These are phyloP conservation scores for Stemphylium beticola DNA, from an alignment of 2,329 filamentous ascomycete species.

Conservation along the genomic window DNA sequence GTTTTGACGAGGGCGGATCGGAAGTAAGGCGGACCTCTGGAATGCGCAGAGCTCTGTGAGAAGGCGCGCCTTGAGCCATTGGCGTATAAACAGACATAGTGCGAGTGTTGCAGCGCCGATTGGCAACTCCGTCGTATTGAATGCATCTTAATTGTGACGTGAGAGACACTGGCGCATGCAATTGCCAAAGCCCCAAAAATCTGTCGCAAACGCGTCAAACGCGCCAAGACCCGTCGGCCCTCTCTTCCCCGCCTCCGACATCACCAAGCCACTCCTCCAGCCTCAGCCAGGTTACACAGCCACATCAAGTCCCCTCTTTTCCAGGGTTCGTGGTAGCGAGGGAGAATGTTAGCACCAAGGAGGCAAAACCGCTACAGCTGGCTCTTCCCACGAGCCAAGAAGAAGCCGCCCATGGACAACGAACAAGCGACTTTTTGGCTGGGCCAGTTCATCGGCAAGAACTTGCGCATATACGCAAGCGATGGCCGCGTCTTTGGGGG, in stretches of 20 bases:
- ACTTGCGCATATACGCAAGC: slow-evolving; percentile 76
- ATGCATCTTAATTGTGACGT: slow-evolving; percentile 33
- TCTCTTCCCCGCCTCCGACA: slow-evolving; percentile 5
- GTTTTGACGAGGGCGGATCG: not conserved
- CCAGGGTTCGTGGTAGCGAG: not conserved
- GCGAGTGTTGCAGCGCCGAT: slow-evolving; percentile 27
- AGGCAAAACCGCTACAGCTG: slow-evolving; percentile 22
- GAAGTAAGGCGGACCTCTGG: slow-evolving; percentile 29
- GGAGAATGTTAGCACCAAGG: slow-evolving; percentile 13
- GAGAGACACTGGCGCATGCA: slow-evolving; percentile 1
- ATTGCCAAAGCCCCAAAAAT: slow-evolving; percentile 18
- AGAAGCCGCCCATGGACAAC: slow-evolving; percentile 53
- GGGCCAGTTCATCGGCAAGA: slow-evolving; percentile 74
- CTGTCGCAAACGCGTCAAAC: slow-evolving; percentile 33
- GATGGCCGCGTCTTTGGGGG: slow-evolving; percentile 90
- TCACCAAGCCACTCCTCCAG: slow-evolving; percentile 11
- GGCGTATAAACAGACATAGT: slow-evolving; percentile 13
- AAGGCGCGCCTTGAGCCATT: slow-evolving; percentile 40
- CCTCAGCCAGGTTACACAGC: slow-evolving; percentile 16
- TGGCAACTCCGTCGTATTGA: slow-evolving; percentile 40
- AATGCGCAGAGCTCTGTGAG: slow-evolving; percentile 29
- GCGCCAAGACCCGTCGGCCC: slow-evolving; percentile 28
- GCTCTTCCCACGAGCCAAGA: slow-evolving; percentile 26
- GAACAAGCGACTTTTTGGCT: slow-evolving; percentile 64
- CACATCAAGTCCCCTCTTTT: slow-evolving; percentile 21